These are phyloP conservation scores for Tolypocladium endophyticum DNA, from an alignment of 2,329 filamentous ascomycete genomes.

Conservation along the genomic window DNA sequence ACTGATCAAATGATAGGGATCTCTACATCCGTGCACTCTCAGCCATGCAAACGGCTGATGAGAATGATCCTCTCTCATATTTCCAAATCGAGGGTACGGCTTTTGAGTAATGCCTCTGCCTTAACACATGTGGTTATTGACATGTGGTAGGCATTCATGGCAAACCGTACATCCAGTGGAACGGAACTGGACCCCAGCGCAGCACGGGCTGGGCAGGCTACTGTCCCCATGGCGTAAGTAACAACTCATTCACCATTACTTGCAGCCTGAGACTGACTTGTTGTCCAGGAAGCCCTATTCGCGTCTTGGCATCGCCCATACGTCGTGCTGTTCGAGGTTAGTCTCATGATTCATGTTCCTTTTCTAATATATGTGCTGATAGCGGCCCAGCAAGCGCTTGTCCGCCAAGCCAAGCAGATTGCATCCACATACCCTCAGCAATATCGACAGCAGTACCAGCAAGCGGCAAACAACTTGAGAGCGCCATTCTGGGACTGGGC, in stretches of 20 bases:
- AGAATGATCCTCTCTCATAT: slow-evolving; percentile 34
- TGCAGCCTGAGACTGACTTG: neutral
- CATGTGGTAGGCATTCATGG: slow-evolving; percentile 25
- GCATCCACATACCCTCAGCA: slow-evolving; percentile 30
- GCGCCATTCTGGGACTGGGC: slow-evolving; percentile 48
- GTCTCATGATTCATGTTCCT: neutral
- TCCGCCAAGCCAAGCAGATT: slow-evolving; percentile 33
- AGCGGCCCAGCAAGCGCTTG: slow-evolving; percentile 33
- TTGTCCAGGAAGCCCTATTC: slow-evolving; percentile 34
- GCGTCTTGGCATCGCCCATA: slow-evolving; percentile 48
- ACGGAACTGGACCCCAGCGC: slow-evolving; percentile 21
- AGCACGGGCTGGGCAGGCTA: slow-evolving; percentile 26
- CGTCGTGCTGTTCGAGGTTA: slow-evolving; percentile 41
- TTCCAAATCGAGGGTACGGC: slow-evolving; percentile 35
- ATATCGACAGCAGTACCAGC: slow-evolving; percentile 24
- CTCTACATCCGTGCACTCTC: slow-evolving; percentile 37
- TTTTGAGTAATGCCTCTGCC: too few relatives aligned
- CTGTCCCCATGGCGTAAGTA: slow-evolving; percentile 35
- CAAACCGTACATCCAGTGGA: slow-evolving; percentile 30
- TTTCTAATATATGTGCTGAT: neutral
- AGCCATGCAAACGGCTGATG: slow-evolving; percentile 28
- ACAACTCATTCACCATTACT: too few relatives aligned
- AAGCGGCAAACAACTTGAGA: slow-evolving; percentile 35
- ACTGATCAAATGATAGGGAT: slow-evolving; percentile 23
- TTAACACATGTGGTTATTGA: neutral